phyloP scores from a whole-genome alignment of 2,329 filamentous ascomycete species.

The Fusarium torreyae region DNA sequence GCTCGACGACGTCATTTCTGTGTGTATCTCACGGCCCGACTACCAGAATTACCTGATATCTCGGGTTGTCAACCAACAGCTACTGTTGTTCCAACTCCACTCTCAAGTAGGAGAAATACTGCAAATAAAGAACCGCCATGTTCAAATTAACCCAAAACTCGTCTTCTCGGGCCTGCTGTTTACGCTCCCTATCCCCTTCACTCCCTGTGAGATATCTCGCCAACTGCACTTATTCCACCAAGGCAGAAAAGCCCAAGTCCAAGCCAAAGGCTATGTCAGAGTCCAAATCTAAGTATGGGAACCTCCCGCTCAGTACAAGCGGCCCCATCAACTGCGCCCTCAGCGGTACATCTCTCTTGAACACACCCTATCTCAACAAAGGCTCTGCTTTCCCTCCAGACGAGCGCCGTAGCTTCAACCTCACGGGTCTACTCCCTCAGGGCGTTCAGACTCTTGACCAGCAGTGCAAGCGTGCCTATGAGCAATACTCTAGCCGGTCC shows the following conservation, averaged over 20 bases:
- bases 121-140: constrained; percentile 18
- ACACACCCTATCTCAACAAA: constrained; percentile 75
- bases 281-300: constrained; percentile 48
- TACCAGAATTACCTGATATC: constrained; percentile 13
- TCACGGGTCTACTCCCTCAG: constrained; percentile 80
- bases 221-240: constrained; percentile 23
- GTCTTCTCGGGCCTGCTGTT: constrained; percentile 5
- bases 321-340: constrained; percentile 57
- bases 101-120: not conserved
- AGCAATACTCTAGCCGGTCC: constrained; percentile 77
- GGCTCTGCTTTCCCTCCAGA: constrained; percentile 81
- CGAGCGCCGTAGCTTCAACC: constrained; percentile 78
- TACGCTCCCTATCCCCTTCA: constrained; percentile 1
- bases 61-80: not conserved
- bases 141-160: constrained; percentile 13
- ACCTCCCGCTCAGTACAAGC: constrained; percentile 55
- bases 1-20: constrained; percentile 40
- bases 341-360: constrained; percentile 55
- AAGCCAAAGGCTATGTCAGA: constrained; percentile 49
- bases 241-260: constrained; percentile 40
- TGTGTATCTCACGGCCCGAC: not conserved
- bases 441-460: constrained; percentile 82
- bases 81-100: not conserved
- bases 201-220: constrained; percentile 13
- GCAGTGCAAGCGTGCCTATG: constrained; percentile 82